Evolutionary conservation across 2,329 filamentous ascomycete species (phyloP), one percentile per base, ranked within the genome.

Genomic region (Pseudopyrenochaeta lycopersici): DNA sequence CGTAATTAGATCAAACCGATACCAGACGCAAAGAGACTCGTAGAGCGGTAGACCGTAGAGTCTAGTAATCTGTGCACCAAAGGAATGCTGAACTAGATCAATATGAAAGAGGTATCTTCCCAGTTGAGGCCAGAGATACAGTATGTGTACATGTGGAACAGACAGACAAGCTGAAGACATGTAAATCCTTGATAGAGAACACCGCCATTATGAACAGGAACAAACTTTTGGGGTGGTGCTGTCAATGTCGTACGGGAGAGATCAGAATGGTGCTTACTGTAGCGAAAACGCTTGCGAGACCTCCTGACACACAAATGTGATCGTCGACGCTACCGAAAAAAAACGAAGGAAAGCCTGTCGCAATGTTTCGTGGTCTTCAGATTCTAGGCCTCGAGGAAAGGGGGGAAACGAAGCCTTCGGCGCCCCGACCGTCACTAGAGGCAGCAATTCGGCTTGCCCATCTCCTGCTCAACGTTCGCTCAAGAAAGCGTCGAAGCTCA

Each of bases 221-320:
- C 10, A n/a, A 36, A 49, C 46, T 49, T 49, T 40, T 49, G 43
- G 39, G 40, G 15, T 3, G 10, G 4, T 17, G 6, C 23, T 29
- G 27, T 21, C 27, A 14, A 21, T n/a, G 15, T 42, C 21, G 23
- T 23, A n/a, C 7, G 23, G 15, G 12, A 38, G 10, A 20, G 20
- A 30, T 4, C 36, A 39, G 18, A 42, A 29, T 35, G 32, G 32
- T 35, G 32, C 15, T 27, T 9, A 9, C 23, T 27, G 23, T 27
- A 27, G 23, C 23, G 4, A 27, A 21, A 27, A 39, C 21, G 18
- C 36, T 39, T 2, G 20, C 17, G 5, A 39, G 36, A 20, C 32
- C 15, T 4, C 12, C 32, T 35, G 5, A 4, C 21, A 7, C 40
- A 11, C 21, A 17, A 42, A 9, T 14, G 4, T 23, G 15, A 12